Conservation (phyloP, 2,329 filamentous ascomycete species). For the Colletotrichum sp. region DNA sequence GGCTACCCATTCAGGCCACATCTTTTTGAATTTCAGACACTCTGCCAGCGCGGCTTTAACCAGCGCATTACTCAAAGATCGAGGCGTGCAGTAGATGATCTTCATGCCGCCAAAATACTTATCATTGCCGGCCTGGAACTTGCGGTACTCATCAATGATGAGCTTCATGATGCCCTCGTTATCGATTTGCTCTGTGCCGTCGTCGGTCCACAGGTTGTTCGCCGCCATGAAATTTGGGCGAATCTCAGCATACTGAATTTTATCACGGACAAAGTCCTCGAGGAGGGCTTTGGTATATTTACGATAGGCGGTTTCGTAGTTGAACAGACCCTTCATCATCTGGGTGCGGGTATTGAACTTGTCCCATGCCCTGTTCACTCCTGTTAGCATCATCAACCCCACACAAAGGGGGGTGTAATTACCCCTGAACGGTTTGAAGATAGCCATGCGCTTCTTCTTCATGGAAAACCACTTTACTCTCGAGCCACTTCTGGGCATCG, state of each 20-base stretch:
- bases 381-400: slow-evolving; percentile 2
- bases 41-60: slow-evolving; percentile 62
- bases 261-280: slow-evolving; percentile 66
- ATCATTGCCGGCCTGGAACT: slow-evolving; percentile 45
- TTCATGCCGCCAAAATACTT: slow-evolving; percentile 68
- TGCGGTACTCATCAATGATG: slow-evolving; percentile 59
- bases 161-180: slow-evolving; percentile 67
- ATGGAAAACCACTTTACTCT: slow-evolving; percentile 65
- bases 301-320: slow-evolving; percentile 67
- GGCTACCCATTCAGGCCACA: slow-evolving; percentile 65
- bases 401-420: slow-evolving; percentile 25
- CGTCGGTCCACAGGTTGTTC: slow-evolving; percentile 65
- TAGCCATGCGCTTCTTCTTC: slow-evolving; percentile 63
- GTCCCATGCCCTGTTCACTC: slow-evolving; percentile 53
- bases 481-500: slow-evolving; percentile 58
- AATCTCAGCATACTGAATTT: slow-evolving; percentile 75
- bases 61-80: slow-evolving; percentile 55
- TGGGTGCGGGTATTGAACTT: slow-evolving; percentile 73
- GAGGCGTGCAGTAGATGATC: slow-evolving; percentile 74
- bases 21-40: slow-evolving; percentile 64
- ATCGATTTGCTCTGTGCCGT: slow-evolving; percentile 56
- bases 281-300: slow-evolving; percentile 66
- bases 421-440: slow-evolving; percentile 60
- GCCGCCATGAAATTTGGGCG: slow-evolving; percentile 71
- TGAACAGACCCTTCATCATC: slow-evolving; percentile 76